Conservation (phyloP, 805 yeast species). For the Kurtzmaniella fragi region DNA sequence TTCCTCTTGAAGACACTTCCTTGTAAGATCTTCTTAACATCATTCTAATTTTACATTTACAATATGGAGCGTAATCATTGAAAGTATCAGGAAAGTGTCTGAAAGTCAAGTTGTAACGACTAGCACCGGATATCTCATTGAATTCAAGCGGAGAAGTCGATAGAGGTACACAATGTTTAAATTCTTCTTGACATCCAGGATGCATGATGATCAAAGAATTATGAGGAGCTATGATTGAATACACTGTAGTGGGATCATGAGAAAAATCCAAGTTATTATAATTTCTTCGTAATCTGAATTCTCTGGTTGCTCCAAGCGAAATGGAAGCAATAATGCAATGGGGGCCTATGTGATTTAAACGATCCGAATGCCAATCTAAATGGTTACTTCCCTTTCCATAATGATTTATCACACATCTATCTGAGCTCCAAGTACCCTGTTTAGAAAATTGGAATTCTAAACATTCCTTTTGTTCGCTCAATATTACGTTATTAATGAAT, state of each 20-base stretch:
- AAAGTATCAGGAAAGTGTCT: slow-evolving; percentile 46
- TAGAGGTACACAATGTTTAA: slow-evolving; percentile 56
- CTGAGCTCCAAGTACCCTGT: slow-evolving; percentile 43
- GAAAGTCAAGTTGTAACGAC: slow-evolving; percentile 62
- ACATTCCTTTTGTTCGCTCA: slow-evolving; percentile 19
- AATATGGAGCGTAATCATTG: slow-evolving; percentile 33
- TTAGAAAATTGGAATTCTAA: slow-evolving; percentile 32
- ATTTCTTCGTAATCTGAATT: slow-evolving; percentile 51
- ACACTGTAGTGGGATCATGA: slow-evolving; percentile 22
- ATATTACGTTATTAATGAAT: slow-evolving; percentile 32
- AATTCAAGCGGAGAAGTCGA: slow-evolving; percentile 42
- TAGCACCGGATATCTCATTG: slow-evolving; percentile 36
- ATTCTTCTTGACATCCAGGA: slow-evolving; percentile 75
- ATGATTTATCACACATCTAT: slow-evolving; percentile 51
- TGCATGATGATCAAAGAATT: slow-evolving; percentile 69
- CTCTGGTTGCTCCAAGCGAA: slow-evolving; percentile 66
- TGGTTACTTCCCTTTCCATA: slow-evolving; percentile 47
- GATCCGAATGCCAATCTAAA: slow-evolving; percentile 75
- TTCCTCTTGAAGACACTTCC: slow-evolving; percentile 41
- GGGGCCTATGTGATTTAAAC: slow-evolving; percentile 69
- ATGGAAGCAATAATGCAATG: slow-evolving; percentile 62
- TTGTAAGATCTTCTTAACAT: slow-evolving; percentile 52
- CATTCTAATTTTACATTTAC: slow-evolving; percentile 49
- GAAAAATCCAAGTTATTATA: slow-evolving; percentile 23
- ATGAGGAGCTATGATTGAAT: slow-evolving; percentile 62